These are phyloP conservation scores for Hemileccinum impolitum DNA, from an alignment of 768 basidiomycete genomes.

Conservation along the genomic window DNA sequence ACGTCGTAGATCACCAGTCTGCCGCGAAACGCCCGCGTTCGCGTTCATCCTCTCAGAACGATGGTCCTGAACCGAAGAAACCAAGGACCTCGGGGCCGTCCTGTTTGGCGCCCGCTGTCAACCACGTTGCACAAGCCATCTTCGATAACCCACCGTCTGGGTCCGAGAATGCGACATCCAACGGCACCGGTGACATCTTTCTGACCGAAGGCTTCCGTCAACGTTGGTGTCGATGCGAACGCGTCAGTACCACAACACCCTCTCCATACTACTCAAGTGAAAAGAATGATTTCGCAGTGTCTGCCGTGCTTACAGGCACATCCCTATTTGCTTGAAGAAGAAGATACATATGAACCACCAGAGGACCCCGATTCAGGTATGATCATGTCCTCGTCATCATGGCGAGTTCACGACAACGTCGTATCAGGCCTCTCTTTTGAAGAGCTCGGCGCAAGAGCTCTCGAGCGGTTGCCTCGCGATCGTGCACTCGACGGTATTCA, in stretches of 20 bases:
- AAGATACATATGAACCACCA: slow-evolving; percentile 82
- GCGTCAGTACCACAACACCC: slow-evolving; percentile 36
- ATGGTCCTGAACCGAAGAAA: slow-evolving; percentile 42
- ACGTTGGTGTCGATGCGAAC: slow-evolving; percentile 74
- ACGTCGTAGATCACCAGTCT: slow-evolving; percentile 26
- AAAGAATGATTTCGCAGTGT: slow-evolving; percentile 47
- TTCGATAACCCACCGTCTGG: slow-evolving; percentile 24
- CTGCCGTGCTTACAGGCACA: slow-evolving; percentile 48
- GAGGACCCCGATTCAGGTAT: slow-evolving; percentile 84
- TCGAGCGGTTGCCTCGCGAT: slow-evolving; percentile 71
- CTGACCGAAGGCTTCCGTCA: slow-evolving; percentile 68
- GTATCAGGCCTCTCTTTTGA: slow-evolving; percentile 68
- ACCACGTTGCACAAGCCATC: slow-evolving; percentile 45
- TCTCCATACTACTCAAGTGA: slow-evolving; percentile 2
- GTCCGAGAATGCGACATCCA: slow-evolving; percentile 17
- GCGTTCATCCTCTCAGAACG: slow-evolving; percentile 19
- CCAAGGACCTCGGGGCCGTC: slow-evolving; percentile 36
- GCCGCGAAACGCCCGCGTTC: slow-evolving; percentile 46
- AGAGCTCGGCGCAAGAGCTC: slow-evolving; percentile 78
- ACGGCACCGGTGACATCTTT: slow-evolving; percentile 72
- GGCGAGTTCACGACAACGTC: not conserved
- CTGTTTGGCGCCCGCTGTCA: slow-evolving; percentile 58
- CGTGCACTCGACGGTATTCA: slow-evolving; percentile 79
- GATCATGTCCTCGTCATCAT: not conserved
- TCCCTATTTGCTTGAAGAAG: slow-evolving; percentile 68